Conservation (phyloP, 306 rosid species). For the Morella rubra region DNA sequence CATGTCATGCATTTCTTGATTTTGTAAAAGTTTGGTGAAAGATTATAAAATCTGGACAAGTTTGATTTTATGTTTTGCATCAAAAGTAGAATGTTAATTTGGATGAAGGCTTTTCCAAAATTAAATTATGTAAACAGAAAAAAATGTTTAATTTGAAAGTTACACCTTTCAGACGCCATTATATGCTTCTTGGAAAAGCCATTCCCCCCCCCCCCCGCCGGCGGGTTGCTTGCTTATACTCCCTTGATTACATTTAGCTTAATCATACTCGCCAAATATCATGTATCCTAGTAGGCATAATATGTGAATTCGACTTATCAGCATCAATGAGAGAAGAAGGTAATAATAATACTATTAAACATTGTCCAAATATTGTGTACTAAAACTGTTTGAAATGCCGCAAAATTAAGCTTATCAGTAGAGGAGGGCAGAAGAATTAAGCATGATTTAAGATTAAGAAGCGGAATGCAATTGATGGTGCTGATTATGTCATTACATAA, state of each 20-base stretch:
- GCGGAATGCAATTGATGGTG: background rate
- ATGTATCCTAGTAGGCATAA: background rate
- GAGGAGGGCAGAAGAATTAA: background rate
- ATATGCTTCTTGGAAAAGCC: background rate
- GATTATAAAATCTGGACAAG: background rate
- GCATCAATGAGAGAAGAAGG: constrained; percentile 2
- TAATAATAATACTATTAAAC: background rate
- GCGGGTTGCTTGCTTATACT: background rate
- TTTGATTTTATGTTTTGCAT: background rate
- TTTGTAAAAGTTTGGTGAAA: background rate
- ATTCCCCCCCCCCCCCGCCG: background rate
- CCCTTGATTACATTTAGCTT: background rate
- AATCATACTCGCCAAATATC: background rate
- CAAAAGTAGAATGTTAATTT: background rate
- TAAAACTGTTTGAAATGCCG: background rate
- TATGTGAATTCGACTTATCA: background rate
- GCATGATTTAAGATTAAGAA: background rate
- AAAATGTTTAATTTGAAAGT: background rate
- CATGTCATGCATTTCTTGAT: background rate
- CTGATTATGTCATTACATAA: background rate
- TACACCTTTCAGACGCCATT: background rate
- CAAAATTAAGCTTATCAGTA: background rate
- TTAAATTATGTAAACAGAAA: background rate
- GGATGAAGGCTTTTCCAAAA: background rate
- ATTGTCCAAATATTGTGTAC: background rate